Percentiles rank a stretch among this genome's conserved stretches.
Conservation (phyloP, 129 eudicot genomes). For the Pseudognaphalium luteoalbum region DNA sequence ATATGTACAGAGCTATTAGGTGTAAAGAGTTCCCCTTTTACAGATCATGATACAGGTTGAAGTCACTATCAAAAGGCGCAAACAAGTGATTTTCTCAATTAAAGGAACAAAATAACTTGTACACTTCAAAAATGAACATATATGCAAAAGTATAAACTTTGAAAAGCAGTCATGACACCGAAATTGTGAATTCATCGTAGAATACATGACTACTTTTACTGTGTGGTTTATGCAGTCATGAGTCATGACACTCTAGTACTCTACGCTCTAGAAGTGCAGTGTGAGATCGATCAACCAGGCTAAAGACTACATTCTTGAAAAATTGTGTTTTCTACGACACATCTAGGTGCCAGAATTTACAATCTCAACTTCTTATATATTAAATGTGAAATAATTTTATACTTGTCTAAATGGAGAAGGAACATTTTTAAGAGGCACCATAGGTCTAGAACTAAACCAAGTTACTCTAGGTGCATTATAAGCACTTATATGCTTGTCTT, state of each 20-base stretch:
- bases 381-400: no score
- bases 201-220: neutral
- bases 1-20: neutral
- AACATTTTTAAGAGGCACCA: neutral
- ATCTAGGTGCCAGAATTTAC: neutral
- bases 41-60: neutral
- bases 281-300: neutral
- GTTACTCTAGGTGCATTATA: neutral
- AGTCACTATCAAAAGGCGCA: neutral
- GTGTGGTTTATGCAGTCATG: neutral
- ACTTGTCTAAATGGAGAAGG: neutral
- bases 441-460: neutral
- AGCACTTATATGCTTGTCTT: neutral
- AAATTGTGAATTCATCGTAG: neutral
- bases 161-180: no score
- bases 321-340: neutral
- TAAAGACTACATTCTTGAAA: no score
- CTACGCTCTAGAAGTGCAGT: neutral
- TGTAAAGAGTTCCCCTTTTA: neutral
- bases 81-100: no score
- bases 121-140: no score
- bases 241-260: no score
- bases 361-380: neutral
- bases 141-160: no score
- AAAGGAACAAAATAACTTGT: no score